Conservation (phyloP, 2,329 filamentous ascomycete species). For the Tothia fuscella region DNA sequence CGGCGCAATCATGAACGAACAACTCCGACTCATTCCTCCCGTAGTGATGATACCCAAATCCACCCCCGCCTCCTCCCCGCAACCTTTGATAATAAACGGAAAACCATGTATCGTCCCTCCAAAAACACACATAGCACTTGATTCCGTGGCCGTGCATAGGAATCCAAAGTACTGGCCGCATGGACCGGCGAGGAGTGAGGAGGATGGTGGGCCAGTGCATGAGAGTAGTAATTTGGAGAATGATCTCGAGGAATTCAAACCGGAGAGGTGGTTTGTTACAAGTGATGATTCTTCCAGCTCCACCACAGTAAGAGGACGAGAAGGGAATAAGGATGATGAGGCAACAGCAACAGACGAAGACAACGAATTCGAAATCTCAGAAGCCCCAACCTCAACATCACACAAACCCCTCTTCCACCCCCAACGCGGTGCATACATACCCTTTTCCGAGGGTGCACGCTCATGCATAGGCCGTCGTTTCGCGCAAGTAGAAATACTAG, state of each 20-base stretch:
- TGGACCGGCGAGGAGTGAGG: slow-evolving; percentile 21
- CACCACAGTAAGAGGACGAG: slow-evolving; percentile 8
- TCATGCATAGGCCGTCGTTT: slow-evolving; percentile 44
- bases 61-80: slow-evolving; percentile 30
- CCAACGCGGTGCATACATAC: slow-evolving; percentile 39
- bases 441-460: slow-evolving; percentile 44
- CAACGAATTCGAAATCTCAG: slow-evolving; percentile 47
- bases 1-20: slow-evolving; percentile 68
- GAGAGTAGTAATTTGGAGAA: slow-evolving; percentile 19
- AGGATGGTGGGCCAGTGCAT: slow-evolving; percentile 26
- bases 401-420: slow-evolving; percentile 51
- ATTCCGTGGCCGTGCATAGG: slow-evolving; percentile 45
- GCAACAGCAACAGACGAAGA: slow-evolving; percentile 21
- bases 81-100: slow-evolving; percentile 49
- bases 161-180: slow-evolving; percentile 61
- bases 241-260: slow-evolving; percentile 57
- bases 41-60: slow-evolving; percentile 62
- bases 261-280: slow-evolving; percentile 57
- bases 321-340: slow-evolving; percentile 1
- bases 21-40: slow-evolving; percentile 59
- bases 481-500: slow-evolving; percentile 45
- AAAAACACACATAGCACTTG: slow-evolving; percentile 43
- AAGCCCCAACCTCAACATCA: slow-evolving; percentile 49
- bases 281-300: too few species aligned
- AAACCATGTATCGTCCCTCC: slow-evolving; percentile 46